Base-by-base conservation (phyloP, 768 basidiomycete species). In the Neoboletus subvelutipes region DNA sequence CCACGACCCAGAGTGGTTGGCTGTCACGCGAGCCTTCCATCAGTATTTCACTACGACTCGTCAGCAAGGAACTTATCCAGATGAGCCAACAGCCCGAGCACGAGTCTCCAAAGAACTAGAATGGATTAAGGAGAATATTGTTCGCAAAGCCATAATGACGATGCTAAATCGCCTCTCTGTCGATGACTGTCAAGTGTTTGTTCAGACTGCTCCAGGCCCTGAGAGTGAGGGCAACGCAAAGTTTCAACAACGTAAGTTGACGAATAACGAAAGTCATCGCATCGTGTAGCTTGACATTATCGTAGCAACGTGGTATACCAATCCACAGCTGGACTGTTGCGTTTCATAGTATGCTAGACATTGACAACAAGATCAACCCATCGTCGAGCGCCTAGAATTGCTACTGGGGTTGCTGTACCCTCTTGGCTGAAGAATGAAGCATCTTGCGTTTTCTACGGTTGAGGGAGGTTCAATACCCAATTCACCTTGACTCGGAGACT, bases 311-410 rank as follows among this genome's bases (percentile, higher is more conserved):
- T 83, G 80, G 76, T 95, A 92, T 70, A 83, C 86, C 28, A 96
- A 95, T 65, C 89, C 92, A 26, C 94, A 98, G n/a, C n/a, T n/a
- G n/a, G 67, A 98, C 94, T 1, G 84, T 83, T 51, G 87, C 93
- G 3, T 90, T 98, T 64, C 92, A 90, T 67, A 69, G 73, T 20
- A 83, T 98, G 83, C 69, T 99, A 40, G 82, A 81, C 18, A 81
- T 98, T 39, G 79, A 84, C 58, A 92, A 96, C 73, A 88, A 83
- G 65, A n/a, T n/a, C n/a, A n/a, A n/a, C n/a, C n/a, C n/a, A n/a
- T n/a, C n/a, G n/a, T n/a, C n/a, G n/a, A n/a, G 54, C 28, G 31
- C 40, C 12, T 56, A 58, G 39, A 8, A 20, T 22, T 49, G 22
- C 22, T 18, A 20, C 9, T n/a, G 6, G 43, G 18, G 26, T 28